Evolutionary conservation across 305 asterid genomes (phyloP), one percentile per base, ranked within the genome.

Genomic region (Fraxinus paxiana): DNA sequence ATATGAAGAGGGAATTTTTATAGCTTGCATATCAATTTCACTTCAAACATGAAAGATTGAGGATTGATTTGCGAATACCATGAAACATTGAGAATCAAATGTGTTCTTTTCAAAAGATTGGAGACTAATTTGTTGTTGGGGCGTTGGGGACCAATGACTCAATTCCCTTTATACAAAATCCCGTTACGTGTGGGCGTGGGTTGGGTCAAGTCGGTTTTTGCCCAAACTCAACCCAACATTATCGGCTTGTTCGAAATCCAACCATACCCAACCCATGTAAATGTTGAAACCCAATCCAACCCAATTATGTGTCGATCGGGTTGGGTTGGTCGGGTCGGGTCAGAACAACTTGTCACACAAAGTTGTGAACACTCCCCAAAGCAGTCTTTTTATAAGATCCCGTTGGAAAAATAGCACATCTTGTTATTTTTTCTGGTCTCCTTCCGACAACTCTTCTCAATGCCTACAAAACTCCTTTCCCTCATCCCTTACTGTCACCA

Each of bases 351-450:
- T 24, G 26, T 24, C 26, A 24, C 26, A 24, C 26, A 24, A 24
- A 24, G 26, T 24, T 24, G 1, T 24, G 26, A 24, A 24, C 26
- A 24, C 26, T 24, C 26, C 26, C 26, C 26, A 24, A 24, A 24
- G 26, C 26, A 24, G 26, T 24, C 26, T 24, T 24, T 24, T 24
- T 24, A 24, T 24, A 24, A 1, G 26, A 24, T 41, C 74, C 82
- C 24, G 48, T 6, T 15, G 67, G 51, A 74, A 15, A 13, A 17
- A 33, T 15, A 67, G 20, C 20, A 9, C 70, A 24, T 46, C 63
- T 54, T 78, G 51, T 41, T 77, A 37, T 77, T 20, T 56, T 75
- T 41, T 76, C 24, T 48, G 28, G 70, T 75, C 54, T 24, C 71
- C 28, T 70, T 63, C 17, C 6, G 9, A 15, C 24, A 37, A 12